Conservation (phyloP, 495 filamentous ascomycete species). For the Massariosphaeria phaeospora region DNA sequence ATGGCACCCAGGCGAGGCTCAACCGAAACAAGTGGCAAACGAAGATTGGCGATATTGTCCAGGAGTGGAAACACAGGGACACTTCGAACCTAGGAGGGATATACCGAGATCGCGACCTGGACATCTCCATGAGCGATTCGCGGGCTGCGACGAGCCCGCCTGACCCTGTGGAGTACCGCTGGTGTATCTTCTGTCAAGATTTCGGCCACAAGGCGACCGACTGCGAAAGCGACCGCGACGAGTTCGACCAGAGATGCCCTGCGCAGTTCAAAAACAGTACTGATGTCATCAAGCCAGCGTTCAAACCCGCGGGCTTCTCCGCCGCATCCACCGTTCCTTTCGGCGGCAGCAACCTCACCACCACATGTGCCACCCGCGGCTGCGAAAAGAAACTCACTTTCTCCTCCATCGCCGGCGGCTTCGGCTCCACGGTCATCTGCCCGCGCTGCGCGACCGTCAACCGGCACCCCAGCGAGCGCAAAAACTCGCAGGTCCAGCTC, state of each 20-base stretch:
- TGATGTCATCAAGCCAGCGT: background rate
- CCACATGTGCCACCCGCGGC: background rate
- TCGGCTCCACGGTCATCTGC: slow-evolving; percentile 3
- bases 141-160: background rate
- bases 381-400: background rate
- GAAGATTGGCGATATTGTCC: background rate
- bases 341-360: background rate
- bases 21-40: background rate
- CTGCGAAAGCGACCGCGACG: background rate
- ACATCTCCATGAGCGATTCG: background rate
- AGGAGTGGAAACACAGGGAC: background rate
- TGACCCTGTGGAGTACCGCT: background rate
- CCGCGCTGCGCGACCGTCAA: background rate
- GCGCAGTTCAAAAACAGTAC: background rate
- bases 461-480: background rate
- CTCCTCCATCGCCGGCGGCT: too few relatives aligned
- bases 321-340: background rate
- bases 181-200: slow-evolving; percentile 11
- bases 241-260: slow-evolving; percentile 1
- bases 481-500: background rate
- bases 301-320: background rate
- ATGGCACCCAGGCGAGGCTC: background rate
- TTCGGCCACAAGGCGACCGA: slow-evolving; percentile 5
- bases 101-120: background rate
- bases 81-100: background rate